These are phyloP conservation scores for Halophytophthora batemanensis DNA, from an alignment of 352 stramenopile genomes.

Conservation along the genomic window DNA sequence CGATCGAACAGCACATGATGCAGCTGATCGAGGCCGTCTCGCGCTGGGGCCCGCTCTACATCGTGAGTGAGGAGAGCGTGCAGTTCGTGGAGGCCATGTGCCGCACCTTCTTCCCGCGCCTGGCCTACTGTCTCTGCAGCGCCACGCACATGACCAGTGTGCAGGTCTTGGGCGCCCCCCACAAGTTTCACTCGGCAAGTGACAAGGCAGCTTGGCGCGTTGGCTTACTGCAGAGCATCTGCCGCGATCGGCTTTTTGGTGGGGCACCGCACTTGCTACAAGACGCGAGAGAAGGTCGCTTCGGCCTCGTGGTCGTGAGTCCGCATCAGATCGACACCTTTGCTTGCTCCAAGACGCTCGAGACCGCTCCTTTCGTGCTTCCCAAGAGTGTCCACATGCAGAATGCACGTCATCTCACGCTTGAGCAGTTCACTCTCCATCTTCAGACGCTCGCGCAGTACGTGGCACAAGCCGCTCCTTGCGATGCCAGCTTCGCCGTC, in stretches of 20 bases:
- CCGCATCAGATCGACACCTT: conserved; percentile 54
- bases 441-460: conserved; percentile 54
- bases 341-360: conserved; percentile 46
- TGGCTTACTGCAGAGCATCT: conserved; percentile 51
- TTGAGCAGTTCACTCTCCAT: conserved; percentile 58
- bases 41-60: conserved; percentile 50
- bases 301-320: conserved; percentile 59
- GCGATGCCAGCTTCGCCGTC: conserved; percentile 53
- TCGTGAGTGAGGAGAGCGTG: conserved; percentile 61
- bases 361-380: conserved; percentile 54
- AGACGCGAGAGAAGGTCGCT: conserved; percentile 34
- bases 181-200: conserved; percentile 42
- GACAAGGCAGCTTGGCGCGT: conserved; percentile 59
- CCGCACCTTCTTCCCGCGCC: conserved; percentile 57
- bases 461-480: conserved; percentile 46
- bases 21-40: conserved; percentile 51
- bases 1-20: conserved; percentile 54
- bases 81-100: conserved; percentile 61
- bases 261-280: conserved; percentile 39
- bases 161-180: conserved; percentile 54
- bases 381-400: conserved; percentile 59
- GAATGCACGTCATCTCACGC: conserved; percentile 40
- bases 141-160: conserved; percentile 50
- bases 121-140: conserved; percentile 57
- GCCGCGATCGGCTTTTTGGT: conserved; percentile 53